A percentile compares a stretch with the other conserved stretches of the same genome.
Evolutionary conservation across 2,329 filamentous ascomycete genomes (phyloP).

Genomic region (Aspergillus piperis): DNA sequence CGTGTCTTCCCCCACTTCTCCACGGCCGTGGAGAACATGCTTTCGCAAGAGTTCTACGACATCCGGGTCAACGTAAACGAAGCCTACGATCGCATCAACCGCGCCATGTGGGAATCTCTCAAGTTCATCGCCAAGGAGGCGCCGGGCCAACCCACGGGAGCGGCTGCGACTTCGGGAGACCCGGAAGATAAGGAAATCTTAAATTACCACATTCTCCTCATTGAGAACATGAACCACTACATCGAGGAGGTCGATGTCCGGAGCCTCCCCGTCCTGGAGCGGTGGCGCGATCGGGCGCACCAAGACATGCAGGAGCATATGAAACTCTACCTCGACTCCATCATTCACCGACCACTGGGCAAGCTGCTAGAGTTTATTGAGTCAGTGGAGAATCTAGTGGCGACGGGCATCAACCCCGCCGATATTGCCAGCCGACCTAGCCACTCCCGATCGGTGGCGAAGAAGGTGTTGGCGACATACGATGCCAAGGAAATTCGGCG

Average conservation of each 20-base stretch:
- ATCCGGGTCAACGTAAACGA: conserved; percentile 79
- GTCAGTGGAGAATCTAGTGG: conserved; percentile 73
- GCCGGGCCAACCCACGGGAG: conserved; percentile 57
- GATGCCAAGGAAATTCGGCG: conserved; percentile 84
- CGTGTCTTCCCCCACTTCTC: conserved; percentile 87
- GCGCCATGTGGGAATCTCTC: conserved; percentile 94
- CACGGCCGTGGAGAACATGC: conserved; percentile 80
- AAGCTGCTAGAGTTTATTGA: conserved; percentile 91
- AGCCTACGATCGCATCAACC: conserved; percentile 85
- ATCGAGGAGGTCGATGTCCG: conserved; percentile 82
- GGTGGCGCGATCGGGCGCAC: conserved; percentile 77
- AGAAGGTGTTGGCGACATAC: conserved; percentile 78
- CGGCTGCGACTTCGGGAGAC: conserved; percentile 56
- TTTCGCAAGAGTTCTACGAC: conserved; percentile 63
- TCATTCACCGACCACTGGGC: conserved; percentile 85
- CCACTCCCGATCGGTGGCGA: conserved; percentile 79
- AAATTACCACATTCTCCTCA: conserved; percentile 95
- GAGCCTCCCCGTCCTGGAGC: conserved; percentile 72
- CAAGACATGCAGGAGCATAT: conserved; percentile 84
- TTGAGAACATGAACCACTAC: conserved; percentile 99
- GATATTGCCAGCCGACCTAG: conserved; percentile 76
- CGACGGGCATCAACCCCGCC: conserved; percentile 56
- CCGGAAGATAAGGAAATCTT: conserved; percentile 93
- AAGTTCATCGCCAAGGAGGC: conserved; percentile 85
- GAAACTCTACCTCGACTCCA: conserved; percentile 79